Evolutionary conservation across 371 early-diverging fungal genomes (phyloP).

Genomic region (Rhizopus sp.): DNA sequence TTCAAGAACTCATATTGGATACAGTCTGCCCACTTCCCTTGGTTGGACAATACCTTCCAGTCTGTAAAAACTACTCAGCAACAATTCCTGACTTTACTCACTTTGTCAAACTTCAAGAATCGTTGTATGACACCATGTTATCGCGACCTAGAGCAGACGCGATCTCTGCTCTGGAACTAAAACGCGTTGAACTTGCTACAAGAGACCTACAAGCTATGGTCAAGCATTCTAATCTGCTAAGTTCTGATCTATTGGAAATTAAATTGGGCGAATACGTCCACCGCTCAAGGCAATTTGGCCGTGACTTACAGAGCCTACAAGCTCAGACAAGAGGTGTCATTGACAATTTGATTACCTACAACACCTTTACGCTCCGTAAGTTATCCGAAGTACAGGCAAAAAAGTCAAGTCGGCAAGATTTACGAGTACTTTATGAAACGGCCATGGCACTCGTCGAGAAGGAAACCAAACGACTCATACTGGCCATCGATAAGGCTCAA

Average conservation of each 20-base stretch:
- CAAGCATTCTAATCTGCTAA: conserved; percentile 41
- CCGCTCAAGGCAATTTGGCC: conserved; percentile 37
- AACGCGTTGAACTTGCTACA: conserved; percentile 47
- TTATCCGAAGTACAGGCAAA: conserved; percentile 35
- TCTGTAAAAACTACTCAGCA: conserved; percentile 21
- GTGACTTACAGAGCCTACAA: conserved; percentile 35
- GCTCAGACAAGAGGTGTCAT: conserved; percentile 27
- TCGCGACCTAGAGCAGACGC: conserved; percentile 31
- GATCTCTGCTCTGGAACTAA: conserved; percentile 43
- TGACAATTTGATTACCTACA: conserved; percentile 52
- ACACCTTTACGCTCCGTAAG: conserved; percentile 42
- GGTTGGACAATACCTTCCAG: conserved; percentile 18
- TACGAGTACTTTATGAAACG: conserved; percentile 38
- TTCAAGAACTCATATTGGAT: conserved; percentile 14
- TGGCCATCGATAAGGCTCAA: conserved; percentile 38
- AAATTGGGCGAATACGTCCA: conserved; percentile 43
- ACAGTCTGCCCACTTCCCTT: conserved; percentile 25
- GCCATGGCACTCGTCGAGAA: conserved; percentile 48
- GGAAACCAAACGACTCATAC: conserved; percentile 38
- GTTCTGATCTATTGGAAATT: conserved; percentile 30
- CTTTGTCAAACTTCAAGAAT: conserved; percentile 46
- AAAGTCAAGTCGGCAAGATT: conserved; percentile 36
- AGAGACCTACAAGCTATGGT: conserved; percentile 48
- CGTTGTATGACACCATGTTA: conserved; percentile 40
- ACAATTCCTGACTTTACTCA: conserved; percentile 49